phyloP scores from a whole-genome alignment of 139 green algal genomes.

The Closterium sp. region DNA sequence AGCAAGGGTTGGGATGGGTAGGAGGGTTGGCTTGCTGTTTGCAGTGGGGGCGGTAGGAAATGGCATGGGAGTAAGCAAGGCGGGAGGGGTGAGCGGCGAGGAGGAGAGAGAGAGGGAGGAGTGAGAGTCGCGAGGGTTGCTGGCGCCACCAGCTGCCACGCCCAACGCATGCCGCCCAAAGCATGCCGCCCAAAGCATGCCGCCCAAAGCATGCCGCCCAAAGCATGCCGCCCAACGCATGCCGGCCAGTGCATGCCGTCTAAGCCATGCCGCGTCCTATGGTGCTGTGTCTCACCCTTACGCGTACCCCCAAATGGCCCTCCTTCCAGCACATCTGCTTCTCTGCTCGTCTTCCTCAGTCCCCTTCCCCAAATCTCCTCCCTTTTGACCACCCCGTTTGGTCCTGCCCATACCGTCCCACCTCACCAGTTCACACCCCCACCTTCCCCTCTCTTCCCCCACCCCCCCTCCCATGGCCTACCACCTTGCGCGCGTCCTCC shows the following conservation, averaged over 20 bases:
- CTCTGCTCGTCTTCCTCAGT: neutral
- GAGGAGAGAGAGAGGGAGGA: neutral
- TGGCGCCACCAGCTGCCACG: too few relatives aligned
- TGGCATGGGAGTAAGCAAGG: neutral
- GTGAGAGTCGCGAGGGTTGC: too few relatives aligned
- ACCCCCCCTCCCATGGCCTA: neutral
- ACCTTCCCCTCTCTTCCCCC: neutral
- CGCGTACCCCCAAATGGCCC: neutral
- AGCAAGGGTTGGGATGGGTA: neutral
- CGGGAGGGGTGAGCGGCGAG: neutral
- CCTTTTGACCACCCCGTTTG: neutral
- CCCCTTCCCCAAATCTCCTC: neutral
- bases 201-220: too few relatives aligned
- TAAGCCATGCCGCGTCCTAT: too few relatives aligned
- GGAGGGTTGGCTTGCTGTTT: neutral
- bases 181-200: too few relatives aligned
- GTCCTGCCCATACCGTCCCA: neutral
- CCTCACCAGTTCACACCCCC: neutral
- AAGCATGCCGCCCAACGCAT: too few relatives aligned
- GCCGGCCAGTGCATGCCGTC: too few relatives aligned
- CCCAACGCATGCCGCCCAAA: too few relatives aligned
- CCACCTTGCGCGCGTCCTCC: neutral
- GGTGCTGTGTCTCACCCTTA: neutral
- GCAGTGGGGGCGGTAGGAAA: neutral
- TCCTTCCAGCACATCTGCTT: neutral